These are phyloP conservation scores for Solanum bukasovii DNA, from an alignment of 257 asterid genomes.

Conservation along the genomic window DNA sequence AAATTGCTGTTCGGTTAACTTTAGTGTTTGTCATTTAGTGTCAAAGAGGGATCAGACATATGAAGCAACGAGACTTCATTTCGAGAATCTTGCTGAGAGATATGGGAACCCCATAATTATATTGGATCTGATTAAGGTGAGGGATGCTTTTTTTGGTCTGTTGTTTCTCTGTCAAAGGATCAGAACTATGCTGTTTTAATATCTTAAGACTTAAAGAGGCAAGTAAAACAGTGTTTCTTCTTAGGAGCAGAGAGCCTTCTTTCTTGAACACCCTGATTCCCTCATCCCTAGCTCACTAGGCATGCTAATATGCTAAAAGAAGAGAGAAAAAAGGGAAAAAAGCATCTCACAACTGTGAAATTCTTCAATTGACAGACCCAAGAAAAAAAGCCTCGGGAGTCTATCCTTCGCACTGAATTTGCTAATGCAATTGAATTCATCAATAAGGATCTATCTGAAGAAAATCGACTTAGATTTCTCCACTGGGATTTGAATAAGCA, in stretches of 20 bases:
- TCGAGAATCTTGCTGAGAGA: slow-evolving; percentile 76
- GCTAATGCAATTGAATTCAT: slow-evolving; percentile 83
- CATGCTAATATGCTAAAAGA: neutral
- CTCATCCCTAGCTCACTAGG: neutral
- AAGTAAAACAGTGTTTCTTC: neutral
- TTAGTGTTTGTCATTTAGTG: slow-evolving; percentile 39
- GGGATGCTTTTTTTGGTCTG: slow-evolving; percentile 1
- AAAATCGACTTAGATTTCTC: slow-evolving; percentile 80
- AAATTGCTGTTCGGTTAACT: neutral
- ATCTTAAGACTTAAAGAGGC: neutral
- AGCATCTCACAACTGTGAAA: slow-evolving; percentile 1
- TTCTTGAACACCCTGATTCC: neutral
- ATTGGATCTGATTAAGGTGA: slow-evolving; percentile 88
- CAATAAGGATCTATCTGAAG: slow-evolving; percentile 71
- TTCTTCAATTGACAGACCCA: slow-evolving; percentile 48
- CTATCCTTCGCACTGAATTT: slow-evolving; percentile 84
- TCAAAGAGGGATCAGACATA: slow-evolving; percentile 83
- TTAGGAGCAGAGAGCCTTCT: neutral
- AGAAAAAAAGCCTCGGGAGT: slow-evolving; percentile 93
- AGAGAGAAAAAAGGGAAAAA: neutral
- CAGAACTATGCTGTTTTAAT: neutral
- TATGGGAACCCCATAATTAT: slow-evolving; percentile 93
- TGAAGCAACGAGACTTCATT: slow-evolving; percentile 89
- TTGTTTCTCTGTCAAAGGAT: neutral
- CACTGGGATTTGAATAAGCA: slow-evolving; percentile 96